Evolutionary conservation across 2,329 filamentous ascomycete species (phyloP).

Genomic region (Cercospora berteroae): DNA sequence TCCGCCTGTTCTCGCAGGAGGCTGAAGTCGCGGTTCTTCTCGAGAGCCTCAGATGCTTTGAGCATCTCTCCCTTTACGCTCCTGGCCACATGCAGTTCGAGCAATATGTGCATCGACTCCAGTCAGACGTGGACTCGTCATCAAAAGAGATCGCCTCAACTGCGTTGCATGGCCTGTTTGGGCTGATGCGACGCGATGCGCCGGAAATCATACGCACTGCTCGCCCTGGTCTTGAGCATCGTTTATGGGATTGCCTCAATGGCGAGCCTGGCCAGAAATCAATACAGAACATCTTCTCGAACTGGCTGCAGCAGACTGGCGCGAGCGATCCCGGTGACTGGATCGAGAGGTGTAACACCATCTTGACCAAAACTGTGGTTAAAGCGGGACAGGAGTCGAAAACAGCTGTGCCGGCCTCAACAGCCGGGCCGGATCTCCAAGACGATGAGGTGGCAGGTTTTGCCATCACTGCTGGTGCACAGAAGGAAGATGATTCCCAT

Average conservation of each 20-base stretch:
- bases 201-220: slow-evolving; percentile 76
- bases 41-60: slow-evolving; percentile 77
- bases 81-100: slow-evolving; percentile 81
- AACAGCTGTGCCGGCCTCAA: slow-evolving; percentile 46
- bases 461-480: slow-evolving; percentile 66
- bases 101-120: slow-evolving; percentile 78
- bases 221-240: slow-evolving; percentile 77
- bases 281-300: slow-evolving; percentile 81
- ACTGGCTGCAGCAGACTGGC: slow-evolving; percentile 91
- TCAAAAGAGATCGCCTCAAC: slow-evolving; percentile 72
- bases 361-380: slow-evolving; percentile 81
- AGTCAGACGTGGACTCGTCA: slow-evolving; percentile 70
- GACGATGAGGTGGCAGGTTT: slow-evolving; percentile 98
- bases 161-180: slow-evolving; percentile 84
- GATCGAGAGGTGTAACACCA: slow-evolving; percentile 83
- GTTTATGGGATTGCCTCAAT: slow-evolving; percentile 88
- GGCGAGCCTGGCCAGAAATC: slow-evolving; percentile 70
- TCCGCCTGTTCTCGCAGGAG: slow-evolving; percentile 71
- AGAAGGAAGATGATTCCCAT: slow-evolving; percentile 44
- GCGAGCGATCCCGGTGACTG: slow-evolving; percentile 76
- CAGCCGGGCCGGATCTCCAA: slow-evolving; percentile 70
- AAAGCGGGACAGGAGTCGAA: slow-evolving; percentile 56
- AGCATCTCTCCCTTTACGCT: slow-evolving; percentile 89
- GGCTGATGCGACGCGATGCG: slow-evolving; percentile 90
- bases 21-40: slow-evolving; percentile 69